Conservation (phyloP, 1,139 yeast species). For the Meyerozyma elateridarum region DNA sequence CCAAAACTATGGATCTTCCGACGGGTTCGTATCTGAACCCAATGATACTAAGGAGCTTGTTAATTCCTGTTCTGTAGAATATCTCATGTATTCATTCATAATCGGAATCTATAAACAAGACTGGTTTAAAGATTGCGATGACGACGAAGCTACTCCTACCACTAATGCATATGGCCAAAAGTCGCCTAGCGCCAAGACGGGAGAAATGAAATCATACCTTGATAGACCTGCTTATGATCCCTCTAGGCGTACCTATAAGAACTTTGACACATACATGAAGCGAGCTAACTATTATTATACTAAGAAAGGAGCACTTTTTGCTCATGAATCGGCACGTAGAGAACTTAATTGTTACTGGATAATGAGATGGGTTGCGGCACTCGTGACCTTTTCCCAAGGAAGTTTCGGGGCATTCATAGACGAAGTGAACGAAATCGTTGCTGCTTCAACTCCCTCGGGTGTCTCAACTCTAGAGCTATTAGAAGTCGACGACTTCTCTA, state of each 20-base stretch:
- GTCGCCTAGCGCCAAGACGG: too few species aligned
- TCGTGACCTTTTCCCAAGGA: conserved; percentile 10
- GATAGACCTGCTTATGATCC: too few species aligned
- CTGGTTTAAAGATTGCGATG: conserved; percentile 2
- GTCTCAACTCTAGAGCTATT: neutral
- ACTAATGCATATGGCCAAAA: too few species aligned
- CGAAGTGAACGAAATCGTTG: conserved; percentile 8
- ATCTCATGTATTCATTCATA: neutral
- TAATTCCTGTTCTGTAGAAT: neutral
- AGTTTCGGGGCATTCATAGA: conserved; percentile 8
- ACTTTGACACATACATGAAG: conserved; percentile 3
- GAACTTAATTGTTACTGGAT: conserved; percentile 7
- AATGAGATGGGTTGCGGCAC: conserved; percentile 10
- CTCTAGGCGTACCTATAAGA: conserved; percentile 1
- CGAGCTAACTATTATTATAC: conserved; percentile 3
- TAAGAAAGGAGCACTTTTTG: conserved; percentile 3
- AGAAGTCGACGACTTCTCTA: conserved; percentile 1
- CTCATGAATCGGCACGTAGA: neutral
- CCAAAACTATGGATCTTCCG: conserved; percentile 1
- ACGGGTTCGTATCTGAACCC: neutral
- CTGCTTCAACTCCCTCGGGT: neutral
- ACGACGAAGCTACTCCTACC: neutral
- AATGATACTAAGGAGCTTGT: neutral
- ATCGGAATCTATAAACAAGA: neutral
- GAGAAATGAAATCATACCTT: too few species aligned